Conservation (phyloP, 495 filamentous ascomycete species). For the Apiosordaria backusii region DNA sequence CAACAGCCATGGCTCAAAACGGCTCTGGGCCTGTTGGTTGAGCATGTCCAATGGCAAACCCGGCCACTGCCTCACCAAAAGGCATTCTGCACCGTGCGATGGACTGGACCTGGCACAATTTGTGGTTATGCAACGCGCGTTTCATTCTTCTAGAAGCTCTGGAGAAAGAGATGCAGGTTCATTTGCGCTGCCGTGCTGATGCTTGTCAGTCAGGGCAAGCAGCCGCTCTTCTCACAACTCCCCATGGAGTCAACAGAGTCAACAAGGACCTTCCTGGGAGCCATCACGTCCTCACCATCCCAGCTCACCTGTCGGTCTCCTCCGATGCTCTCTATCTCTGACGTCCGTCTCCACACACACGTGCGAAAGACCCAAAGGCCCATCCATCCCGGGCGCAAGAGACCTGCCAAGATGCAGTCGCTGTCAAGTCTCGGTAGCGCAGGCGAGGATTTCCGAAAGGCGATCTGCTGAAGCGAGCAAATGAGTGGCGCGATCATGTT, state of each 20-base stretch:
- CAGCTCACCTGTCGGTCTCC: neutral
- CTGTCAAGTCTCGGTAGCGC: constrained; percentile 10
- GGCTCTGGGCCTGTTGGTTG: constrained; percentile 18
- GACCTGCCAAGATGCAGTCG: neutral
- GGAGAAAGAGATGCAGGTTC: constrained; percentile 25
- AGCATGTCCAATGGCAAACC: constrained; percentile 19
- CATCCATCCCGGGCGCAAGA: neutral
- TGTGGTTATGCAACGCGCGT: constrained; percentile 23
- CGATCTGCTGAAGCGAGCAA: constrained; percentile 16
- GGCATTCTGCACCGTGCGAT: constrained; percentile 23
- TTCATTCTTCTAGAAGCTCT: constrained; percentile 32
- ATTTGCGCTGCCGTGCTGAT: constrained; percentile 16
- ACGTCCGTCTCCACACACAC: constrained; percentile 6
- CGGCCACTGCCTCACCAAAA: constrained; percentile 10
- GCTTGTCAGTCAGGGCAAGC: constrained; percentile 18
- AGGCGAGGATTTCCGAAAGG: constrained; percentile 10
- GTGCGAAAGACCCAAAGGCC: constrained; percentile 4
- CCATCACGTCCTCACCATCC: constrained; percentile 7
- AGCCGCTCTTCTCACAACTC: constrained; percentile 11
- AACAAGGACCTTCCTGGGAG: neutral
- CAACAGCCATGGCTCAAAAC: constrained; percentile 15
- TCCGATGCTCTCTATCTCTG: constrained; percentile 6
- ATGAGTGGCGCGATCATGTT: constrained; percentile 22
- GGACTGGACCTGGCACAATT: constrained; percentile 13
- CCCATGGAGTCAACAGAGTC: neutral